Percentiles rank a stretch among this genome's conserved stretches.
Evolutionary conservation across 2,329 filamentous ascomycete species (phyloP).

Genomic region (Colletotrichum sp.): DNA sequence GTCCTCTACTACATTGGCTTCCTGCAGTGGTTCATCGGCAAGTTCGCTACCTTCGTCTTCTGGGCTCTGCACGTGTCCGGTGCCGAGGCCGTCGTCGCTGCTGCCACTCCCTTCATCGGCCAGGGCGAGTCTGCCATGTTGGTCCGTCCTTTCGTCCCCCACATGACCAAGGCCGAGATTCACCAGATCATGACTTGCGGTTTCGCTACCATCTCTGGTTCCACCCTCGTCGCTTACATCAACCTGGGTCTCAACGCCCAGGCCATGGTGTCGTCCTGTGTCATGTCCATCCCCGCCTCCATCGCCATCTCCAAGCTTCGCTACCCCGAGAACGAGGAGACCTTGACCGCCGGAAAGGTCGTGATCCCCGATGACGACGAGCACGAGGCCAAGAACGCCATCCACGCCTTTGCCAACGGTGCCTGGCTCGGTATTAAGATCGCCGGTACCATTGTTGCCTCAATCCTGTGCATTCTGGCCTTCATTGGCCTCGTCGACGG

Average conservation of each 20-base stretch:
- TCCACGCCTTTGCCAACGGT: slow-evolving; percentile 86
- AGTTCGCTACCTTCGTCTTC: slow-evolving; percentile 91
- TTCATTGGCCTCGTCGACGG: slow-evolving; percentile 77
- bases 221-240: slow-evolving; percentile 86
- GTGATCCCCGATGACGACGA: slow-evolving; percentile 83
- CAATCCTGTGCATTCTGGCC: slow-evolving; percentile 83
- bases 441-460: slow-evolving; percentile 80
- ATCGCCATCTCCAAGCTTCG: slow-evolving; percentile 89
- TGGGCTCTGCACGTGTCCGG: slow-evolving; percentile 87
- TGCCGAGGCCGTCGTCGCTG: slow-evolving; percentile 91
- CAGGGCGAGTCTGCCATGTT: slow-evolving; percentile 95
- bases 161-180: slow-evolving; percentile 85
- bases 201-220: slow-evolving; percentile 91
- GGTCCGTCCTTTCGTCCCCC: slow-evolving; percentile 83
- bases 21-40: slow-evolving; percentile 88
- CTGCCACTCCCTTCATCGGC: slow-evolving; percentile 91
- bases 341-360: slow-evolving; percentile 80
- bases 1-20: slow-evolving; percentile 82
- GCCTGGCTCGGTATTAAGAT: slow-evolving; percentile 89
- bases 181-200: slow-evolving; percentile 94
- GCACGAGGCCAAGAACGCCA: slow-evolving; percentile 75
- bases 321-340: slow-evolving; percentile 87
- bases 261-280: slow-evolving; percentile 87
- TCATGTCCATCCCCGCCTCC: slow-evolving; percentile 94
- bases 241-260: slow-evolving; percentile 82